Conservation (phyloP, 2,329 filamentous ascomycete species). For the Diaporthe citri region DNA sequence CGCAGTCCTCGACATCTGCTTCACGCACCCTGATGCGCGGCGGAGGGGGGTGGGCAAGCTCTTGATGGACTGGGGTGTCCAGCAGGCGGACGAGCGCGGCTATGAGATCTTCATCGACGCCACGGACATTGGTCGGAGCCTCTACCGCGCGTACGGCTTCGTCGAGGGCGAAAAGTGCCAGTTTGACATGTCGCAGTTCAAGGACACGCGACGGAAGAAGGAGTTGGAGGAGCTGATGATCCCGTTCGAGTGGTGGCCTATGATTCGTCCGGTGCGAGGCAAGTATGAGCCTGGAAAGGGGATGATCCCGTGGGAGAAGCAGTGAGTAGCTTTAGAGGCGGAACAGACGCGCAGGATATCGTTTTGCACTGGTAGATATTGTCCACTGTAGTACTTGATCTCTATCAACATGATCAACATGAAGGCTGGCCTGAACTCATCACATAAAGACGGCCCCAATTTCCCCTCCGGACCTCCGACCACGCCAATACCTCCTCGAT, state of each 20-base stretch:
- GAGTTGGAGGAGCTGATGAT: conserved; percentile 16
- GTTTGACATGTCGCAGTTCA: conserved; percentile 28
- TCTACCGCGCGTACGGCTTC: conserved; percentile 12
- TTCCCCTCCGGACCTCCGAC: neutral
- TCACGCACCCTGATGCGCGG: conserved; percentile 26
- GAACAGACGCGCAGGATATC: neutral
- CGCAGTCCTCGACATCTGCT: conserved; percentile 32
- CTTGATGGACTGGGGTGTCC: conserved; percentile 24
- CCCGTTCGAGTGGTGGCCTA: conserved; percentile 35
- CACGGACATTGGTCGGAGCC: conserved; percentile 12
- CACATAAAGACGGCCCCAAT: neutral
- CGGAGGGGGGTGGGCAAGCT: conserved; percentile 20
- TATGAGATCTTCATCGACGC: conserved; percentile 23
- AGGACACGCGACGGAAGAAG: conserved; percentile 27
- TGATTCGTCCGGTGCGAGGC: conserved; percentile 22
- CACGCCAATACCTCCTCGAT: neutral
- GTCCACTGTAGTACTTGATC: neutral
- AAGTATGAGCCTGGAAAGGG: conserved; percentile 26
- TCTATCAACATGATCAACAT: neutral
- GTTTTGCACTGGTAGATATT: neutral
- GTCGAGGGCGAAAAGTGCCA: conserved; percentile 17
- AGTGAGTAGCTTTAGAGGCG: neutral
- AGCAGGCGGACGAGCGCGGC: conserved; percentile 30
- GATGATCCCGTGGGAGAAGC: conserved; percentile 21
- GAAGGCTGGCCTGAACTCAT: neutral